Conservation (phyloP, 2,329 filamentous ascomycete species). For the Xylaria multiplex region DNA sequence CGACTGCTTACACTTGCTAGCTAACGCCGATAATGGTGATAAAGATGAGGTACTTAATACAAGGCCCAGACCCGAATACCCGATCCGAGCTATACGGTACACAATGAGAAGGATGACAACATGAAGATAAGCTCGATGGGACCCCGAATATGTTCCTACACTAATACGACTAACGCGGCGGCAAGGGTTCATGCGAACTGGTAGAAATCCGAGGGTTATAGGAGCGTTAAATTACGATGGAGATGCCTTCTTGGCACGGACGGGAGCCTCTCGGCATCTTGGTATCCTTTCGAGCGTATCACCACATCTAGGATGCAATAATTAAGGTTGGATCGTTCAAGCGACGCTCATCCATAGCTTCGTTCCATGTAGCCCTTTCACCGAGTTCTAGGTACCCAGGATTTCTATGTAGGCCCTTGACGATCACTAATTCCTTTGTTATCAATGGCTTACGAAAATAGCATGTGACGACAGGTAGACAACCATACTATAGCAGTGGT, state of each 20-base stretch:
- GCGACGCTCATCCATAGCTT: neutral
- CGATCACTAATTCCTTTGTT: slow-evolving; percentile 13
- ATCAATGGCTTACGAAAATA: slow-evolving; percentile 15
- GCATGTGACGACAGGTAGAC: slow-evolving; percentile 24
- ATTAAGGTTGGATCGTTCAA: neutral
- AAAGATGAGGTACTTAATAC: neutral
- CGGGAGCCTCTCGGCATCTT: slow-evolving; percentile 14
- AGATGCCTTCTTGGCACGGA: slow-evolving; percentile 6
- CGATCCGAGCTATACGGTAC: neutral
- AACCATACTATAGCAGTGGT: slow-evolving; percentile 28
- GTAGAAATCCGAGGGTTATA: slow-evolving; percentile 3
- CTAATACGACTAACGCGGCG: slow-evolving; percentile 3
- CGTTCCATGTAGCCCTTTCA: neutral
- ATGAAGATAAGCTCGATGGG: slow-evolving; percentile 5
- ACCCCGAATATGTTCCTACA: slow-evolving; percentile 6
- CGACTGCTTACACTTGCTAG: neutral
- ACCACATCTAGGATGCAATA: neutral
- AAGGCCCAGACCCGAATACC: neutral
- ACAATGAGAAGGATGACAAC: neutral
- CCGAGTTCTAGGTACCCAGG: neutral
- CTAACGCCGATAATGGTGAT: neutral
- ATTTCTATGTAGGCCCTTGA: slow-evolving; percentile 3
- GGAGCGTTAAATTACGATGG: slow-evolving; percentile 14
- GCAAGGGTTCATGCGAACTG: slow-evolving; percentile 30
- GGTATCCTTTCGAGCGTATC: slow-evolving; percentile 1